Evolutionary conservation across 169 alveolate genomes (phyloP).

Genomic region (Cryptosporidium sp.): DNA sequence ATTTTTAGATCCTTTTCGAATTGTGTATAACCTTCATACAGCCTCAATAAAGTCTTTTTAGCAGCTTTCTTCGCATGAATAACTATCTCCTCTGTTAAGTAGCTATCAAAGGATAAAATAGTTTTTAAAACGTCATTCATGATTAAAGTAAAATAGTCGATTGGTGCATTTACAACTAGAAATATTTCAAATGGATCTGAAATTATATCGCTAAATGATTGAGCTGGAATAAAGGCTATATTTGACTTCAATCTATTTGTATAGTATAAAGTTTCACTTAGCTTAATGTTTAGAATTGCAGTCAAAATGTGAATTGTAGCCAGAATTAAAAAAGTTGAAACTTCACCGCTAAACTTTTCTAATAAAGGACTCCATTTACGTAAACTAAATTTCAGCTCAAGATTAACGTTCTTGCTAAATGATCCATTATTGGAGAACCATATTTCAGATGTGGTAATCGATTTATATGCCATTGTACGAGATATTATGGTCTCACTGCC

Average conservation of each 20-base stretch:
- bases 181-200: constrained; percentile 41
- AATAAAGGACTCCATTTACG: constrained; percentile 20
- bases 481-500: not conserved
- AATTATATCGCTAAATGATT: not conserved
- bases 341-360: not conserved
- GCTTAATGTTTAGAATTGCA: not conserved
- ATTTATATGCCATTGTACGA: constrained; percentile 22
- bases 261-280: not conserved
- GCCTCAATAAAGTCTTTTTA: not conserved
- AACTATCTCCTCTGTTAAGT: not conserved
- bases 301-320: not conserved
- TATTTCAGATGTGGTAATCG: not conserved
- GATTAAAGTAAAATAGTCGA: not conserved
- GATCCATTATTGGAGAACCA: constrained; percentile 22
- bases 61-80: not conserved
- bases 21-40: not conserved
- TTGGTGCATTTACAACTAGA: constrained; percentile 4
- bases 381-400: not conserved
- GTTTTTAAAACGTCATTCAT: not conserved
- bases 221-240: not conserved
- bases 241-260: not conserved
- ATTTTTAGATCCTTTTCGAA: not conserved
- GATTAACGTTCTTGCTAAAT: not conserved
- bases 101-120: not conserved
- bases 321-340: not conserved